Evolutionary conservation across 2,329 filamentous ascomycete species (phyloP), one percentile per base, ranked within the genome.

Genomic region (Fusarium torreyae): DNA sequence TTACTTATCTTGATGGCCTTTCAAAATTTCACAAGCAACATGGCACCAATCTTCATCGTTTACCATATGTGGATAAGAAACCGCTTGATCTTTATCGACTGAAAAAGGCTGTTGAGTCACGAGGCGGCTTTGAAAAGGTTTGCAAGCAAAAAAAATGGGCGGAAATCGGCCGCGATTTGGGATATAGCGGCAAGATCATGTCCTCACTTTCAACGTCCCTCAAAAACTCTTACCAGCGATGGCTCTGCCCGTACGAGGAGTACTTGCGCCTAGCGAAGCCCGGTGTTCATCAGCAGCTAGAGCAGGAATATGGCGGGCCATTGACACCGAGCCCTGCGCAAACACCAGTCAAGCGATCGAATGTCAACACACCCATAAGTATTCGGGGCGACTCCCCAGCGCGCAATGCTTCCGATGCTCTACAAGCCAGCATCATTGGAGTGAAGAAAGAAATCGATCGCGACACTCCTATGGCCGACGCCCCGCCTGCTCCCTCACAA

Each of bases 101-200:
- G 63, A 98, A 98, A 80, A 98, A 98, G 78, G 95, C 95, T 1
- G 96, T 99, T 36, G 96, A 98, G 77, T 91, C 93, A 31, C 90
- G 96, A 66, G 96, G 96, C 46, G 96, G 96, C 5, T 99, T 99
- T 74, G 94, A 98, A 57, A 93, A 93, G 76, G 96, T 99, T 44
- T 99, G 96, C 86, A 98, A 97, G 81, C 87, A 91, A 57, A 99
- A 99, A 82, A 98, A 98, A 83, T 99, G 96, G 96, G 96, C 96
- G 17, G 96, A 99, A 80, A 98, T 99, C 73, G 96, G 96, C 34
- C 90, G 96, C 75, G 96, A 98, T 78, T 83, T 99, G 48, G 96
- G 96, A 56, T 99, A 99, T 81, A 98, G 95, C 77, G 96, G 96
- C 77, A 99, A 99, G 84, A 99, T 99, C 68, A 99, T 99, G 96